Evolutionary conservation across 164 flowering plant genomes (phyloP).

Genomic region (Taxillus chinensis): DNA sequence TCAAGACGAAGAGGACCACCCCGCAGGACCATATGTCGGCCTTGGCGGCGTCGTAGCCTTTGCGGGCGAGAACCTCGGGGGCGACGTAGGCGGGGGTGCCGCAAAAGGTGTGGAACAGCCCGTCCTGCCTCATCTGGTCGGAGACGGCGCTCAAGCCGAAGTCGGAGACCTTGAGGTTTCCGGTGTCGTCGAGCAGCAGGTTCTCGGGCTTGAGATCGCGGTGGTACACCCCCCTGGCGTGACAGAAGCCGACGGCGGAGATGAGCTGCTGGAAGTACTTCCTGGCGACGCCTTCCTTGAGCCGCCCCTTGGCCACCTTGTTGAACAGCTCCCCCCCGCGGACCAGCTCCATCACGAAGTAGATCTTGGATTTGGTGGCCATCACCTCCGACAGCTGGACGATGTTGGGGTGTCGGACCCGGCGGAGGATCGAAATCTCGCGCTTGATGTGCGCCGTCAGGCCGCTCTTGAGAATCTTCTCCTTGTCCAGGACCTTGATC

Average conservation of each 20-base stretch:
- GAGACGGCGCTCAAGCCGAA: slow-evolving; percentile 70
- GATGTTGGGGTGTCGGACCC: slow-evolving; percentile 72
- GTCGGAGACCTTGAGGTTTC: slow-evolving; percentile 62
- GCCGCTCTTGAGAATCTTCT: slow-evolving; percentile 60
- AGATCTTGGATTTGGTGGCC: slow-evolving; percentile 78
- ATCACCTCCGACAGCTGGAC: slow-evolving; percentile 72
- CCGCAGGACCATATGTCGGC: slow-evolving; percentile 83
- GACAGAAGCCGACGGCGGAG: slow-evolving; percentile 71
- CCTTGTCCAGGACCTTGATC: slow-evolving; percentile 73
- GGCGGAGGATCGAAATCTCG: slow-evolving; percentile 66
- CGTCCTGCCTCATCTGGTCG: slow-evolving; percentile 71
- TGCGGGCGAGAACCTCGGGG: slow-evolving; percentile 61
- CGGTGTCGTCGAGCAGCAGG: slow-evolving; percentile 56
- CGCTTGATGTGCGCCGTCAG: slow-evolving; percentile 61
- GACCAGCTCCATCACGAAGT: slow-evolving; percentile 73
- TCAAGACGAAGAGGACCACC: slow-evolving; percentile 57
- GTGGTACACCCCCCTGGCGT: slow-evolving; percentile 68
- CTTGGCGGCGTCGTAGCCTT: slow-evolving; percentile 67
- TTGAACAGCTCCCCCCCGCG: slow-evolving; percentile 72
- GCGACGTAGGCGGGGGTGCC: slow-evolving; percentile 86
- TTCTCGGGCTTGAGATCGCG: slow-evolving; percentile 78
- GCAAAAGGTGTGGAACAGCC: slow-evolving; percentile 70
- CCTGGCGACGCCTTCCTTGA: slow-evolving; percentile 58
- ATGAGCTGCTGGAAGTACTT: slow-evolving; percentile 69
- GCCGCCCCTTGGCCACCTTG: slow-evolving; percentile 64